Evolutionary conservation across 257 asterid genomes (phyloP), one percentile per base, ranked within the genome.

Genomic region (Solanum chiquidenum): DNA sequence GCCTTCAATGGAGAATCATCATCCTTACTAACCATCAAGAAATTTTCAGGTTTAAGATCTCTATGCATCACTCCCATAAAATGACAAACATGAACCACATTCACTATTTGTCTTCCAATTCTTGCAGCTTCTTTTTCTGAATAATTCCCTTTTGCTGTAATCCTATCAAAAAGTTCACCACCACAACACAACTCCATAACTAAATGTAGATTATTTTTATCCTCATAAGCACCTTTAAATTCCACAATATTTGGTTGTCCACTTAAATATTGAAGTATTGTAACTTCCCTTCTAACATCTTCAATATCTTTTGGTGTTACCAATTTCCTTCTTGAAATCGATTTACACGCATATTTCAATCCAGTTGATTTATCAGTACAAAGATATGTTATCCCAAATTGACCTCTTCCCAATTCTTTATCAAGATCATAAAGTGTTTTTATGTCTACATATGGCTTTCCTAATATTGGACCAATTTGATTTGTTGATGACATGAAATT

Each of bases 11-110:
- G 90, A 86, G 92, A 80, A 44, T 87, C 86, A 23, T 88, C 93
- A 87, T 69, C 90, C 55, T 60, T 69, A 76, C 84, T 87, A 37
- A 87, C 90, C 84, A 91, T 74, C 92, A 91, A 88, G 90, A 91
- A 91, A 66, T 91, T 91, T 89, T 91, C 93, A 35, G 93, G 93
- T 86, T 91, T 91, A 9, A 91, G 92, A 75, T 91, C 93, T 86
- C 93, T 87, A 74, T 91, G 93, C 25, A 91, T 87, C 18, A 91
- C 93, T 60, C 92, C 93, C 93, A 91, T 91, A 68, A 91, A 91
- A 89, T 91, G 93, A 66, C 91, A 91, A 42, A 27, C 92, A 83
- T 91, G 92, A 68, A 91, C 92, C 82, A 91, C 93, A 86, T 90
- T 91, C 34, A 91, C 93, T 73, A 91, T 86, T 87, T 91, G 92